Conservation (phyloP, 2,329 filamentous ascomycete genomes). For the Diaporthe helianthi region DNA sequence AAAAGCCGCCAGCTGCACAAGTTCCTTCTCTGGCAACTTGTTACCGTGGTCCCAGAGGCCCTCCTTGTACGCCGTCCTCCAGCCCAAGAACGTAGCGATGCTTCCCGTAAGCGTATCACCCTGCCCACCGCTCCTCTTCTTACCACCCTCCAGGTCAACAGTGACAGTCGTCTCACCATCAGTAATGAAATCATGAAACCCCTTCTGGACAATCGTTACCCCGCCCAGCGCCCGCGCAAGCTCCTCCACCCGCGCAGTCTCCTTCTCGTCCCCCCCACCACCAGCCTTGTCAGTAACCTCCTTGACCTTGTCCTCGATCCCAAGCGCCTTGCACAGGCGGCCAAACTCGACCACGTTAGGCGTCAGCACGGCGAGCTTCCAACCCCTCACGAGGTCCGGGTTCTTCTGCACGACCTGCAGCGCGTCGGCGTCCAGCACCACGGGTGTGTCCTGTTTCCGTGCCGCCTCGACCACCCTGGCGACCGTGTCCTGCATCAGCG, state of each 20-base stretch:
- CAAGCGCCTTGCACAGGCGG: slow-evolving; percentile 77
- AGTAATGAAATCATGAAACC: slow-evolving; percentile 79
- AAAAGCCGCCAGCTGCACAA: slow-evolving; percentile 82
- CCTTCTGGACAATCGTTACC: slow-evolving; percentile 92
- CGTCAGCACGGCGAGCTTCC: slow-evolving; percentile 84
- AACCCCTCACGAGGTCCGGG: slow-evolving; percentile 81
- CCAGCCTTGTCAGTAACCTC: slow-evolving; percentile 44
- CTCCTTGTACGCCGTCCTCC: slow-evolving; percentile 87
- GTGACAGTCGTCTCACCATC: slow-evolving; percentile 79
- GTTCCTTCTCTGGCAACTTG: slow-evolving; percentile 47
- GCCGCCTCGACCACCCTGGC: slow-evolving; percentile 81
- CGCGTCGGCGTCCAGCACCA: slow-evolving; percentile 93
- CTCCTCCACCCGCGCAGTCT: slow-evolving; percentile 62
- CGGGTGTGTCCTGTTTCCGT: slow-evolving; percentile 72
- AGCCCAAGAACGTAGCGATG: slow-evolving; percentile 86
- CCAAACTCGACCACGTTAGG: slow-evolving; percentile 95
- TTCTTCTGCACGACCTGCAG: slow-evolving; percentile 77
- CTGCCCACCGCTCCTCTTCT: slow-evolving; percentile 92
- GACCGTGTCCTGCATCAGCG: slow-evolving; percentile 87
- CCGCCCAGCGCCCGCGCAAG: slow-evolving; percentile 81
- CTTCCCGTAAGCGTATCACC: slow-evolving; percentile 93
- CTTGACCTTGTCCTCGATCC: slow-evolving; percentile 63
- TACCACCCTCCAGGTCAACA: slow-evolving; percentile 79
- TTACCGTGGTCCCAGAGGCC: slow-evolving; percentile 73
- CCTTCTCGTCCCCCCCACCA: slow-evolving; percentile 41